Evolutionary conservation across 179 eudicot species (phyloP).

Genomic region (Actinidia chinensis): DNA sequence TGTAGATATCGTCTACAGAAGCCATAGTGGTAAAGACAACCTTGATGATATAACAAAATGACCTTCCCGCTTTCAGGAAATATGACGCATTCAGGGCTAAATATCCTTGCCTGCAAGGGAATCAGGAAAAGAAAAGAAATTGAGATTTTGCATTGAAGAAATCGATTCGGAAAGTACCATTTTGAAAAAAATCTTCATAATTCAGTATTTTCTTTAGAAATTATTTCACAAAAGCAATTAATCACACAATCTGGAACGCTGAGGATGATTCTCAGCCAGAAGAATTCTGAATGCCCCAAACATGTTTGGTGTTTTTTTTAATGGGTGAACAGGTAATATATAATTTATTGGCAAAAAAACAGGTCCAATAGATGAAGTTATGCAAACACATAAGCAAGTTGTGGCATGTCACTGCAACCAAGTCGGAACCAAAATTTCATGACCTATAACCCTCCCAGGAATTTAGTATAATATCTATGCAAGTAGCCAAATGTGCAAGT

Average conservation of each 20-base stretch:
- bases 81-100: constrained; percentile 82
- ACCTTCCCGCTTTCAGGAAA: constrained; percentile 85
- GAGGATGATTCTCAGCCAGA: neutral
- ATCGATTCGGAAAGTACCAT: neutral
- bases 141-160: neutral
- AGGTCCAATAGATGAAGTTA: too few relatives aligned
- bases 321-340: too few relatives aligned
- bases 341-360: too few relatives aligned
- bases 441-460: too few relatives aligned
- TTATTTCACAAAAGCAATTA: neutral
- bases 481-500: too few relatives aligned
- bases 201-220: neutral
- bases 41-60: constrained; percentile 90
- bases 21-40: constrained; percentile 14
- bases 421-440: too few relatives aligned
- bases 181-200: neutral
- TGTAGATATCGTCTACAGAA: neutral
- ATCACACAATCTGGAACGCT: neutral
- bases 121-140: neutral
- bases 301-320: too few relatives aligned
- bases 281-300: too few relatives aligned
- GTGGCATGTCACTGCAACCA: too few relatives aligned
- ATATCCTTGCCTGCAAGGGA: constrained; percentile 74
- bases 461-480: too few relatives aligned
- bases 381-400: too few relatives aligned